Evolutionary conservation across 768 basidiomycete species (phyloP).

Genomic region (Mycena pura): DNA sequence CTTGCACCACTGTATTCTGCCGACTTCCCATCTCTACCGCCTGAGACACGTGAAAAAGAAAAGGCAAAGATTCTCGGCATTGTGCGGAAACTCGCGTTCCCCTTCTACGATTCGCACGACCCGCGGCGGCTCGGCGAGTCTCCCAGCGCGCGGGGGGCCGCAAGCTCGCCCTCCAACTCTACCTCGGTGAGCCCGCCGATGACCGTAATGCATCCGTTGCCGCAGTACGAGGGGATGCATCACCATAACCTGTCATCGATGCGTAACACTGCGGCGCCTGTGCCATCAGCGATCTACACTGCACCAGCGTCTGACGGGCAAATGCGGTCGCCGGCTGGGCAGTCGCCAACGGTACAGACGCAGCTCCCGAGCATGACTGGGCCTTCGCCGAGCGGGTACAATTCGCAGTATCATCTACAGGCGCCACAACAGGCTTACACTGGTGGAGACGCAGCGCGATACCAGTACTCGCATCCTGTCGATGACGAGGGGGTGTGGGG

Average conservation of each 20-base stretch:
- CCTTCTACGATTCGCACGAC: conserved; percentile 75
- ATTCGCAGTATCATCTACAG: conserved; percentile 28
- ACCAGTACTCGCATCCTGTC: conserved; percentile 58
- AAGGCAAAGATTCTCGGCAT: conserved; percentile 66
- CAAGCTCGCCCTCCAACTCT: conserved; percentile 64
- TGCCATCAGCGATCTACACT: conserved; percentile 28
- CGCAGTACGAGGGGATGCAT: conserved; percentile 45
- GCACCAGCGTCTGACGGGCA: conserved; percentile 22
- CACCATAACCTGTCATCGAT: conserved; percentile 36
- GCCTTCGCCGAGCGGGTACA: conserved; percentile 33
- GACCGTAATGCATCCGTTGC: conserved; percentile 42
- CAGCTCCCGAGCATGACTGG: conserved; percentile 28
- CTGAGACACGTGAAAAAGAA: conserved; percentile 62
- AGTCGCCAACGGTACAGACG: conserved; percentile 31
- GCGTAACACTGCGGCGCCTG: conserved; percentile 34
- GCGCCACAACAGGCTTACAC: conserved; percentile 44
- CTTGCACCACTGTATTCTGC: conserved; percentile 77
- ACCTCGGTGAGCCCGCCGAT: conserved; percentile 65
- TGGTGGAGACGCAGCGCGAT: conserved; percentile 45
- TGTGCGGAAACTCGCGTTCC: conserved; percentile 80
- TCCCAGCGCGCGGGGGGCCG: conserved; percentile 51
- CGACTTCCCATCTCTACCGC: conserved; percentile 58
- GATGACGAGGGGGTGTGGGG: conserved; percentile 79
- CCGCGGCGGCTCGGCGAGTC: conserved; percentile 57
- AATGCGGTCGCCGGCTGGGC: conserved; percentile 29